Conservation (phyloP, 495 filamentous ascomycete genomes). For the Mytilinidion resinicola region DNA sequence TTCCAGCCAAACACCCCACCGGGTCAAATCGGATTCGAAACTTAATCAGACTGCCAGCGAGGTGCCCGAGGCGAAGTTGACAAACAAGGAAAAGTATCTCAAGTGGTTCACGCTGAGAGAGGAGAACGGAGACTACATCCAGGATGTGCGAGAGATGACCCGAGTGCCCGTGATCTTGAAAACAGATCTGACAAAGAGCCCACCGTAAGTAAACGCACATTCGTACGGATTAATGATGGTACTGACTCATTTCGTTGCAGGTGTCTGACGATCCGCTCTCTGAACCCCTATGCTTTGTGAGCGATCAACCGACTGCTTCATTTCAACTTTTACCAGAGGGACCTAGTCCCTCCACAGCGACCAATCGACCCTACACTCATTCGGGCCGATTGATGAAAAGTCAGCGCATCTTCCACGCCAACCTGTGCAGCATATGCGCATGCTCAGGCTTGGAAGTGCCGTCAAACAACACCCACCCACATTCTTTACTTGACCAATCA, state of each 20-base stretch:
- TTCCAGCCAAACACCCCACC: conserved; percentile 65
- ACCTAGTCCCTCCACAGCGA: neutral
- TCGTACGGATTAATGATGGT: neutral
- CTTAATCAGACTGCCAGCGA: conserved; percentile 66
- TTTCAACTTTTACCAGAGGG: neutral
- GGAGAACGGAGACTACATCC: conserved; percentile 91
- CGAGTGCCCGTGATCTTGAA: conserved; percentile 93
- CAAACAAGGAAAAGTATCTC: conserved; percentile 93
- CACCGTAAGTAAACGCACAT: conserved; percentile 68
- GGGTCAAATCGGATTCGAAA: conserved; percentile 87
- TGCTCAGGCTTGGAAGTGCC: neutral
- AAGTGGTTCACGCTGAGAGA: conserved; percentile 85
- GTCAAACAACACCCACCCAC: conserved; percentile 13
- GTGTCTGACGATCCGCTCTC: conserved; percentile 92
- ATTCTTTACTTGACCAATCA: conserved; percentile 21
- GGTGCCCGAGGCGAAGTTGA: conserved; percentile 67
- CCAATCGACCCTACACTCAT: conserved; percentile 3
- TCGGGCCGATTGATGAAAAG: neutral
- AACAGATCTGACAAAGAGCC: conserved; percentile 97
- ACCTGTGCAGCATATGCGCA: neutral
- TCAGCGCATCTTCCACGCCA: neutral
- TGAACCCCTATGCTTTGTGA: conserved; percentile 92
- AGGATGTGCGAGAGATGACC: conserved; percentile 97
- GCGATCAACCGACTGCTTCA: neutral
- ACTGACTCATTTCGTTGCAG: conserved; percentile 41